These are phyloP conservation scores for Carpinus viminea DNA, from an alignment of 306 rosid species.

Conservation along the genomic window DNA sequence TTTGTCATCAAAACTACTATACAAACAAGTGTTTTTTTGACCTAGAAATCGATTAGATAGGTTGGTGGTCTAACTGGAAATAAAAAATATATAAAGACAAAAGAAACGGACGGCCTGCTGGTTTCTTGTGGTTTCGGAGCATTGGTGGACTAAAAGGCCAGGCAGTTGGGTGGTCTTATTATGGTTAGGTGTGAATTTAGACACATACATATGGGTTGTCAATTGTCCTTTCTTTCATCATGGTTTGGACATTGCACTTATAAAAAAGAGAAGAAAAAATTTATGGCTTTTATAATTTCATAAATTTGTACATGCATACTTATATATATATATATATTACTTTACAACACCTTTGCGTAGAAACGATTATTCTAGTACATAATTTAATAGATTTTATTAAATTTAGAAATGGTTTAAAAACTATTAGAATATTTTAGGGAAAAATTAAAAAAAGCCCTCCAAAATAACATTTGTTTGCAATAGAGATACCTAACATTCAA, in stretches of 20 bases:
- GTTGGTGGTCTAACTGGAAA: conserved; percentile 44
- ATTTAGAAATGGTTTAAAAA: too few relatives aligned
- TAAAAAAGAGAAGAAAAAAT: too few relatives aligned
- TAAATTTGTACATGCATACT: too few relatives aligned
- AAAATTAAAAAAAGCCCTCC: too few relatives aligned
- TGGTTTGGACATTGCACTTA: neutral
- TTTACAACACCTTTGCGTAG: too few relatives aligned
- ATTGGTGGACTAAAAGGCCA: conserved; percentile 19
- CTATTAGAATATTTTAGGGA: too few relatives aligned
- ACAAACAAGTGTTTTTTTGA: neutral
- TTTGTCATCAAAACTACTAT: conserved; percentile 13
- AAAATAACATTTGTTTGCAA: too few relatives aligned
- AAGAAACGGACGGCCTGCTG: neutral
- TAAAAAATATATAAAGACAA: neutral
- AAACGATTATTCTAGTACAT: too few relatives aligned
- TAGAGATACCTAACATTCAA: too few relatives aligned
- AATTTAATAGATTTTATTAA: too few relatives aligned
- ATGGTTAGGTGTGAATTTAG: conserved; percentile 40
- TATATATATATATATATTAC: too few relatives aligned
- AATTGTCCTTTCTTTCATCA: neutral
- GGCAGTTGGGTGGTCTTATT: conserved; percentile 44
- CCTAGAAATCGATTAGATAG: conserved; percentile 32
- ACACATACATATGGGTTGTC: neutral
- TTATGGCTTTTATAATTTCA: too few relatives aligned
- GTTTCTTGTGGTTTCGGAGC: conserved; percentile 44